Conservation (phyloP, 1,139 yeast genomes). For the Lodderomyces theae region DNA sequence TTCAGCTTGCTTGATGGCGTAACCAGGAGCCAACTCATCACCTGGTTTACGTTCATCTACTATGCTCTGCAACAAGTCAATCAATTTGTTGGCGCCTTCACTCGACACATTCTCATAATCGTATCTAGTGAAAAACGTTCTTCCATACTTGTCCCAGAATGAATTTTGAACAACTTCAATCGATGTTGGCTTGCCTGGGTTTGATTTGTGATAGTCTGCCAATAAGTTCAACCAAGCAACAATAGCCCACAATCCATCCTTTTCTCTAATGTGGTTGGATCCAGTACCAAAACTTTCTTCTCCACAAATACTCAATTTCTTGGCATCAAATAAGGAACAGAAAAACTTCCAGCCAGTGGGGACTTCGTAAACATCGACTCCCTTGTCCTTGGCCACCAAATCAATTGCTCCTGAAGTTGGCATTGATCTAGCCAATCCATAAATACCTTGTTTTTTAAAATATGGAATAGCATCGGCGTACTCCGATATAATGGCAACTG, state of each 20-base stretch:
- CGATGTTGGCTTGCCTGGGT: constrained; percentile 52
- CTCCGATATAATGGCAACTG: constrained; percentile 96
- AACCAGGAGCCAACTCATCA: constrained; percentile 41
- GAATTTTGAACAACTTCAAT: constrained; percentile 77
- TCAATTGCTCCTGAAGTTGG: constrained; percentile 96
- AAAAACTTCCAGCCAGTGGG: constrained; percentile 99
- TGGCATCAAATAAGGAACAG: constrained; percentile 90
- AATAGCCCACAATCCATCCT: constrained; percentile 97
- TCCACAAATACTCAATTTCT: constrained; percentile 93
- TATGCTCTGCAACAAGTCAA: constrained; percentile 50
- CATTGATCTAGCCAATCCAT: constrained; percentile 97
- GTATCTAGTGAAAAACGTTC: constrained; percentile 96
- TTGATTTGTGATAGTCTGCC: constrained; percentile 69
- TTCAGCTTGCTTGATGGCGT: constrained; percentile 68
- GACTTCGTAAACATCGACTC: constrained; percentile 81
- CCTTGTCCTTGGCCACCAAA: constrained; percentile 78
- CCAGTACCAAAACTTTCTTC: constrained; percentile 99
- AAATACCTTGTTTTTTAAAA: constrained; percentile 79
- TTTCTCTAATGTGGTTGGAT: constrained; percentile 94
- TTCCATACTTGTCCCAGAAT: constrained; percentile 92
- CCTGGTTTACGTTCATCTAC: constrained; percentile 41
- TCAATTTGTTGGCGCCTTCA: constrained; percentile 72
- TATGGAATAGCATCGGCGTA: constrained; percentile 87
- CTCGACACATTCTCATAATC: constrained; percentile 83
- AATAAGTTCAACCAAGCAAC: constrained; percentile 95